These are phyloP conservation scores for Byssochlamys sp. DNA, from an alignment of 2,329 filamentous ascomycete genomes.

Conservation along the genomic window DNA sequence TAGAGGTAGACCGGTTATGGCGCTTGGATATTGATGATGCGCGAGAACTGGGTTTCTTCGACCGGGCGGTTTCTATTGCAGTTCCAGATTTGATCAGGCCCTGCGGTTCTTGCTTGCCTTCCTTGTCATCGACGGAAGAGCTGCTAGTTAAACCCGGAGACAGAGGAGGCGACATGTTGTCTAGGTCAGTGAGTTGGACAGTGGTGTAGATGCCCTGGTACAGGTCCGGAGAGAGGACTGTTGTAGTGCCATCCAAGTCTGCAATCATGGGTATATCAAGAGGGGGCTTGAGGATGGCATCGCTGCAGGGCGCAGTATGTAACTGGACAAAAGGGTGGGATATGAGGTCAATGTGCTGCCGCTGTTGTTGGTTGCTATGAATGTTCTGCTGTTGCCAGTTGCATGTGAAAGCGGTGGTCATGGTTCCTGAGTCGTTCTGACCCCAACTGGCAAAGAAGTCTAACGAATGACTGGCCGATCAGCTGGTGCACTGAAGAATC, in stretches of 20 bases:
- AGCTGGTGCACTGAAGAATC: neutral
- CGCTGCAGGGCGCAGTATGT: slow-evolving; percentile 1
- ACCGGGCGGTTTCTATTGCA: neutral
- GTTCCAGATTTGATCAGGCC: neutral
- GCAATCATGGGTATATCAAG: slow-evolving; percentile 6
- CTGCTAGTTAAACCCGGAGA: neutral
- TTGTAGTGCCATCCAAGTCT: slow-evolving; percentile 4
- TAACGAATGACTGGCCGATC: neutral
- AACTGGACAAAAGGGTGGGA: slow-evolving; percentile 6
- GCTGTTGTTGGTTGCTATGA: neutral
- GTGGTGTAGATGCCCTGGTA: slow-evolving; percentile 11
- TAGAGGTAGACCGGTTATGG: slow-evolving; percentile 24
- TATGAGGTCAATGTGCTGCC: neutral
- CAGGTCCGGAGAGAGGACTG: slow-evolving; percentile 6
- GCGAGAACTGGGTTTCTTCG: slow-evolving; percentile 18
- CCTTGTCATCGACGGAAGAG: neutral
- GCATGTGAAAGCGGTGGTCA: neutral
- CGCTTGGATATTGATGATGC: slow-evolving; percentile 21
- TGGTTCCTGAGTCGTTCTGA: neutral
- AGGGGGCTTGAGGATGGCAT: slow-evolving; percentile 2
- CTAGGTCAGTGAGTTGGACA: slow-evolving; percentile 11
- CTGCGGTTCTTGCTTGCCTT: neutral
- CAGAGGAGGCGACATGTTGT: neutral
- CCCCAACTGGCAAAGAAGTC: neutral
- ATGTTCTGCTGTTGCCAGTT: neutral